These are phyloP conservation scores for Nakataea oryzae DNA, from an alignment of 2,329 filamentous ascomycete genomes.

Conservation along the genomic window DNA sequence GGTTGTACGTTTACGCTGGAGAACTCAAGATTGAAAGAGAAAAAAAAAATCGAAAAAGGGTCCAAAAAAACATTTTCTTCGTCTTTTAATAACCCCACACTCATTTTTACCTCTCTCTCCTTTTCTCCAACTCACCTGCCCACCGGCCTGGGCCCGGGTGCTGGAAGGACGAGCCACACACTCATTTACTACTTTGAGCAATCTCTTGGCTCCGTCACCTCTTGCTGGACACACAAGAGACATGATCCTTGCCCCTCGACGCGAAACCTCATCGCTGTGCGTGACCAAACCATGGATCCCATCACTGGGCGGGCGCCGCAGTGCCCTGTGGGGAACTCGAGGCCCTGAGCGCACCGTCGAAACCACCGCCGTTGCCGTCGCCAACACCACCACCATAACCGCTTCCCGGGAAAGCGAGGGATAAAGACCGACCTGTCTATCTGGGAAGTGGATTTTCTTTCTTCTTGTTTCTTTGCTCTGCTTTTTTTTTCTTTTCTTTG, in stretches of 20 bases:
- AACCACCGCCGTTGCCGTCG: no score
- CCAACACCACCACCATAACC: no score
- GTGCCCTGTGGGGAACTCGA: no score
- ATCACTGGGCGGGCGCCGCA: no score
- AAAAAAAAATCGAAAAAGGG: background rate
- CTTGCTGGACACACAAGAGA: background rate
- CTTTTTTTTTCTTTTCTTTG: background rate
- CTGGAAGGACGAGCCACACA: background rate
- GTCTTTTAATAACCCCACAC: background rate
- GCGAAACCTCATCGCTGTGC: background rate
- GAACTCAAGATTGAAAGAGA: background rate
- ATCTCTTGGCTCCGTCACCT: no score
- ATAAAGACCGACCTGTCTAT: no score
- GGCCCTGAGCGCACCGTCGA: no score
- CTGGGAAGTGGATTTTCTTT: background rate
- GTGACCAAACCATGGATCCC: no score
- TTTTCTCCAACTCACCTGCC: background rate
- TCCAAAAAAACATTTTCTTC: background rate
- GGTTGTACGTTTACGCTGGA: background rate
- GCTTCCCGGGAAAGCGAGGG: background rate
- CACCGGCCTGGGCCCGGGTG: background rate
- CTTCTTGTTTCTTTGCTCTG: background rate
- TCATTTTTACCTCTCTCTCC: background rate
- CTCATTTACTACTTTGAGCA: background rate
- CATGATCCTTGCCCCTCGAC: background rate